Conservation (phyloP, 306 rosid genomes). For the Rosa chinensis region DNA sequence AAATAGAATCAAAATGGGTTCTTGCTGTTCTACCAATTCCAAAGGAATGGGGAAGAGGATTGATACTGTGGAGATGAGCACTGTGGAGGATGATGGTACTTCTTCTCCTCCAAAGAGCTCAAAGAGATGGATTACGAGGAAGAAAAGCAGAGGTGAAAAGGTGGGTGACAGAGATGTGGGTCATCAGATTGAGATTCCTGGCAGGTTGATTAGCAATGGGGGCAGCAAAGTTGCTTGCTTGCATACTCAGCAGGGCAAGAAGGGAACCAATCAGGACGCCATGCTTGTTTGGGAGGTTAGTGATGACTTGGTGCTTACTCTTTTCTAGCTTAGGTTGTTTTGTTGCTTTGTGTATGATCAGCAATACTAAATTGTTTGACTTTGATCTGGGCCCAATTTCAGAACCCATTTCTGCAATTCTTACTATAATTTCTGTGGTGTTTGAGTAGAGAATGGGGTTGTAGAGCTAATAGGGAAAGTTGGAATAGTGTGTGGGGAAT, state of each 20-base stretch:
- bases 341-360: background rate
- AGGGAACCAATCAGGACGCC: slow-evolving; percentile 59
- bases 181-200: slow-evolving; percentile 37
- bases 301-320: background rate
- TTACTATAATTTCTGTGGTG: background rate
- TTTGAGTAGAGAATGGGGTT: background rate
- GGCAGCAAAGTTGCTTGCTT: slow-evolving; percentile 43
- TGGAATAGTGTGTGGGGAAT: background rate
- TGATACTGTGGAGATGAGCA: slow-evolving; percentile 12
- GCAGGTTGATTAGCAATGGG: slow-evolving; percentile 34
- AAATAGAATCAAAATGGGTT: slow-evolving; percentile 14
- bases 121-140: slow-evolving; percentile 22
- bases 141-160: slow-evolving; percentile 15
- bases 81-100: background rate
- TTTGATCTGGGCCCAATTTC: slow-evolving; percentile 5
- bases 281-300: slow-evolving; percentile 56
- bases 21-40: slow-evolving; percentile 18
- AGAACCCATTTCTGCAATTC: background rate
- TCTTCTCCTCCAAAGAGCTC: slow-evolving; percentile 13
- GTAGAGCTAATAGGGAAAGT: background rate
- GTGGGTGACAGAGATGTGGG: slow-evolving; percentile 26
- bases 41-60: slow-evolving; percentile 21
- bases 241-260: slow-evolving; percentile 57
- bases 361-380: background rate
- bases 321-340: slow-evolving; percentile 1